Base-by-base conservation (phyloP, 2,329 filamentous ascomycete genomes). In the Colletotrichum godetiae region DNA sequence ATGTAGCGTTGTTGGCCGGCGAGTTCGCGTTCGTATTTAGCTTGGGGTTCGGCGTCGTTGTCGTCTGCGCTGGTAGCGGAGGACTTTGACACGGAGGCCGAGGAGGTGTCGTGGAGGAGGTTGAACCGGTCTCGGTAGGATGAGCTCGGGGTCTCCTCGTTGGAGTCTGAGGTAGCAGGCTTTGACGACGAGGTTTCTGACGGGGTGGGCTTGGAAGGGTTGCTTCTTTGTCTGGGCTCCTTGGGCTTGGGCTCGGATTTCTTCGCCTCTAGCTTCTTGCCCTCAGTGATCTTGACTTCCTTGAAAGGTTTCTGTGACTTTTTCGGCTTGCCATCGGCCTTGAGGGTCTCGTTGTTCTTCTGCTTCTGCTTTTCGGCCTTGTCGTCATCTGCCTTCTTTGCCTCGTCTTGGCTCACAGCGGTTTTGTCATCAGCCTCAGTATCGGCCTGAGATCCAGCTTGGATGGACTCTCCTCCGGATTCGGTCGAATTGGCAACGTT, bases 1-100 rank as follows among this genome's bases (percentile, higher is more conserved):
- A 84, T 77, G 73, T 84, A 83, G 4, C 74, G 75, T 65, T 75
- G 76, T 42, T 82, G 78, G 3, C 72, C 56, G n/a, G 59, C 75
- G 31, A 75, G 74, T 27, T 81, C 77, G 2, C 63, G 52, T 29
- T 74, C 70, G 35, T 71, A 67, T 27, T 66, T 37, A 31, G 61
- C 62, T 27, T 57, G 65, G 24, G 35, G 52, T 10, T 75, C 68
- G 22, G 72, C 72, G 15, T 78, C 74, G 46, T 59, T 59, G 22
- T 49, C 68, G 24, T 64, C 63, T 27, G 37, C 62, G 29, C 75
- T 71, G 35, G 63, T 49, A 15, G 66, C 62, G 11, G 76, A 73
- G 7, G 76, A 74, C 5, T 75, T 61, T 3, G 75, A 76, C 46
- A 75, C 76, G n/a, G 75, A 73, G 4, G 60, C 55, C 13, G 78